Base-by-base conservation (phyloP, 1,284 basidiomycete genomes). In the Rhodotorula sp. region DNA sequence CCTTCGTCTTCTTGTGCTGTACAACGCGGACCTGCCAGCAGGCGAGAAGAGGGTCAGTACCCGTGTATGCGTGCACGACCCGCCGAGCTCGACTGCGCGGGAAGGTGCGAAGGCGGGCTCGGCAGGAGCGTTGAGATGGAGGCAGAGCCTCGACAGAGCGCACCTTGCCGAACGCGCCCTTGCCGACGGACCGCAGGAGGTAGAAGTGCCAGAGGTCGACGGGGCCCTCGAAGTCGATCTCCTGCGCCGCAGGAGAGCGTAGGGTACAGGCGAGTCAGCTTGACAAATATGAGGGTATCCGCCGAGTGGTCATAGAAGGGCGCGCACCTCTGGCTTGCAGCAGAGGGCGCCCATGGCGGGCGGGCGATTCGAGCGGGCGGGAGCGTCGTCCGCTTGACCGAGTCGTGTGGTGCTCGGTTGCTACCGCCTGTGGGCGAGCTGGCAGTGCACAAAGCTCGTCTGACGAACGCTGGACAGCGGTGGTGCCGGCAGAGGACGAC, bases 111-210 rank as follows among this genome's bases (percentile, higher is more conserved):
- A 6, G 36, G 22, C 36, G 29, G 25, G 19, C 34, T 2, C 25
- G 22, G 10, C 8, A 58, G 32, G 27, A 27, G 21, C 60, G 51
- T 56, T 39, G 15, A 39, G 39, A 39, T 17, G 51, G n/a, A 48
- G 34, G n/a, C n/a, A 29, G 17, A 8, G n/a, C 13, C 19, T 19
- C 12, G 58, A 44, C 21, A 13, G 29, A n/a, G 81, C 83, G 64
- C 60, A 92, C 95, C 88, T 99, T 98, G 80, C 96, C 96, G 81
- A 99, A 98, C 1, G 96, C 96, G 66, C 96, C 96, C 82, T 98
- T 98, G 60, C 96, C 96, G 29, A 99, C 95, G 77, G 77, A 78
- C 92, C 80, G 87, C 41, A 98, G 83, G 56, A 99, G 89, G 77
- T 93, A 88, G 81, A 99, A 99, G 82, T 99, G 96, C 82, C 97